phyloP scores from a whole-genome alignment of 352 stramenopile genomes.

The Globisporangium nodosum region DNA sequence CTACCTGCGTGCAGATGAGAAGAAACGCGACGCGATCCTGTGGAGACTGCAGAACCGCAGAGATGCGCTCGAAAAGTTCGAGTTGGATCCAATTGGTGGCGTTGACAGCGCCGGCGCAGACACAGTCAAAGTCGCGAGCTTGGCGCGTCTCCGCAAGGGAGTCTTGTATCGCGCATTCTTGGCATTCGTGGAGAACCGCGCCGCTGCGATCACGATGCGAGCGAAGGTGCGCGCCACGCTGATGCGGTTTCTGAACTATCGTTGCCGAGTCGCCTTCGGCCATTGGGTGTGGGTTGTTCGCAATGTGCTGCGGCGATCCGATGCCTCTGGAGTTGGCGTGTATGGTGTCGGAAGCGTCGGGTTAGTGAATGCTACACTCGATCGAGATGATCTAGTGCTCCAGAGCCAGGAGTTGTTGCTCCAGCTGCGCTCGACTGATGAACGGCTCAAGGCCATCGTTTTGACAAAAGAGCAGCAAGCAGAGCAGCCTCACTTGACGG shows the following conservation, averaged over 20 bases:
- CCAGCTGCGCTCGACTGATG: conserved; percentile 34
- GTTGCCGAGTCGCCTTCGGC: conserved; percentile 18
- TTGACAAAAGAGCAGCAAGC: conserved; percentile 41
- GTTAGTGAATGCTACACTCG: conserved; percentile 41
- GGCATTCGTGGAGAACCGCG: conserved; percentile 40
- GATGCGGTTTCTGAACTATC: conserved; percentile 20
- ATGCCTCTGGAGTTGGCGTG: neutral
- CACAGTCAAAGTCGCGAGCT: conserved; percentile 6
- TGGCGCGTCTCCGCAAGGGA: conserved; percentile 37
- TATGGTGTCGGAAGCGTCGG: conserved; percentile 39
- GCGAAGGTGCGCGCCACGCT: conserved; percentile 36
- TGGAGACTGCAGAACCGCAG: conserved; percentile 33
- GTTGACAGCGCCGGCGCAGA: neutral
- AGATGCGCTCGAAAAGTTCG: conserved; percentile 40
- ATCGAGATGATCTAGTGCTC: conserved; percentile 38
- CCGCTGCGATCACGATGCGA: conserved; percentile 22
- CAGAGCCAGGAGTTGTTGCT: conserved; percentile 40
- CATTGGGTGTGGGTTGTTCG: conserved; percentile 23
- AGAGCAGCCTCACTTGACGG: conserved; percentile 1
- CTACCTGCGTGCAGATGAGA: conserved; percentile 56
- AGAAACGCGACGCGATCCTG: conserved; percentile 23
- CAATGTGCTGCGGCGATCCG: neutral
- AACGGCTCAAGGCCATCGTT: conserved; percentile 24
- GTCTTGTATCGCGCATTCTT: conserved; percentile 42
- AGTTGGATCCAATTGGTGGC: conserved; percentile 25